Base-by-base conservation (phyloP, 257 asterid species). In the Solanum pimpinellifolium region DNA sequence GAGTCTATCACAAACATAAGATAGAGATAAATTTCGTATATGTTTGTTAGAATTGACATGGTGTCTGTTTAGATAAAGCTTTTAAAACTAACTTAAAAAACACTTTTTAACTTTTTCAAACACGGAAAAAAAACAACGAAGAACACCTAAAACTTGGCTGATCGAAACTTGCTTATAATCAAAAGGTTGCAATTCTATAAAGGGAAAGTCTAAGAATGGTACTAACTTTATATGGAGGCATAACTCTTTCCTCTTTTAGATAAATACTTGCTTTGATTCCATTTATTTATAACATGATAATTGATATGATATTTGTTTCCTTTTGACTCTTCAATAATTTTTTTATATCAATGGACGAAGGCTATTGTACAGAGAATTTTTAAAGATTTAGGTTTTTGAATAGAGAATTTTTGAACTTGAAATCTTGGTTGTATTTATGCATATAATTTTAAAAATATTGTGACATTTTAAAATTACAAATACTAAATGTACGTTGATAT, bases 151-250 rank as follows among this genome's bases (percentile, higher is more conserved):
- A 56, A 20, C n/a, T 56, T 18, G 4, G 65, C 65, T 56, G 11
- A 56, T 56, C 65, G n/a, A 56, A 56, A 56, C 65, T 56, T 56
- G 21, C 25, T 56, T 56, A 56, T 56, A 56, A 56, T 7, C 65
- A 68, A 77, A 88, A 85, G 83, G 72, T 33, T 65, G 88, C 87
- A 85, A 89, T 90, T 91, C 90, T 73, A 77, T 86, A 90, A 86
- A 91, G 72, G 92, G 73, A 85, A 87, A 74, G 91, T 46, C 88
- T 33, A 85, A 89, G 90, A 89, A 92, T 86, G 88, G 68, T 80
- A 29, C 66, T 44, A 29, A 80, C 29, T 29, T 11, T 80, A 25
- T 25, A 21, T 80, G 60, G 27, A 52, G 21, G 47, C 47, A 65
- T 20, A 31, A 44, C 69, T 84, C 83, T 83, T 73, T 66, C 90